Percentiles rank a stretch among this genome's conserved stretches.
phyloP scores from a whole-genome alignment of 1,284 basidiomycete species.

The Ustilago xerochloae region DNA sequence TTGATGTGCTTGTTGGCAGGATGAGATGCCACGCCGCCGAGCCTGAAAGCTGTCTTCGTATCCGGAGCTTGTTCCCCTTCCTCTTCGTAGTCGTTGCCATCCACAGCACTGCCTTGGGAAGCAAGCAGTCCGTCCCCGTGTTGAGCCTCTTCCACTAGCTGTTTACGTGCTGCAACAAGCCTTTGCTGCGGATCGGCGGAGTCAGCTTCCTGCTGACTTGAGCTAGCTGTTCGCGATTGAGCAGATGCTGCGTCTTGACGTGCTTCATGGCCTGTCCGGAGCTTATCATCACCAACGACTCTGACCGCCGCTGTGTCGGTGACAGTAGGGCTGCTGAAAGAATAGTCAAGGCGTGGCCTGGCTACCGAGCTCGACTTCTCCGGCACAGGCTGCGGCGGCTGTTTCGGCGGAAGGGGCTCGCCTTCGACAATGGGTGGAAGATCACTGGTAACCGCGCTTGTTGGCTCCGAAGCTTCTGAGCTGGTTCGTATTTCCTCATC shows the following conservation, averaged over 20 bases:
- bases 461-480: constrained; percentile 2
- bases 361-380: neutral
- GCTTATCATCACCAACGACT: neutral
- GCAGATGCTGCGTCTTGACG: neutral
- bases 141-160: constrained; percentile 18
- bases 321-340: constrained; percentile 19
- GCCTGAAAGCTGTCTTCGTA: neutral
- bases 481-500: neutral
- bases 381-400: neutral
- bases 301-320: neutral
- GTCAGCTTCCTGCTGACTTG: neutral
- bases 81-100: neutral
- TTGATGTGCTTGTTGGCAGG: constrained; percentile 24
- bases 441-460: neutral
- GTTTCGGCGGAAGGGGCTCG: constrained; percentile 5
- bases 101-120: constrained; percentile 13
- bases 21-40: neutral
- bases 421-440: constrained; percentile 18
- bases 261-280: no score
- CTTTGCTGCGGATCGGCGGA: constrained; percentile 5
- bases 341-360: constrained; percentile 12
- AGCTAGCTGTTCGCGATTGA: neutral
- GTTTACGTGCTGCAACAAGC: constrained; percentile 11
- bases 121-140: constrained; percentile 7
- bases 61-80: neutral